Evolutionary conservation across 148 eudicot species (phyloP).

Genomic region (Chenopodium suecicum): DNA sequence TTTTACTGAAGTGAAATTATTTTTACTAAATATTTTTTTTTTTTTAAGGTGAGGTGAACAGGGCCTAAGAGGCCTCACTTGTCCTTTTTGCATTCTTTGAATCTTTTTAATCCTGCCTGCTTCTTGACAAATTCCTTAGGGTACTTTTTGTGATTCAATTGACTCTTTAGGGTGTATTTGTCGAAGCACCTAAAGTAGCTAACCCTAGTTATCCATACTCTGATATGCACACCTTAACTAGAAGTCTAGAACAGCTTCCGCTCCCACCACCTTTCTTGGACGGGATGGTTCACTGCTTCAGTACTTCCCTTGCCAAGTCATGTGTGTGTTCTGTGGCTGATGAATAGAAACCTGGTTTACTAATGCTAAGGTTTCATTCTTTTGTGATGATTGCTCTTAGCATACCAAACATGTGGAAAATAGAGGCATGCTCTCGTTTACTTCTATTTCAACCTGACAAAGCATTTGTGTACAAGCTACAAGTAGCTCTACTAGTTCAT

Average conservation of each 20-base stretch:
- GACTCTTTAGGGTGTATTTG: not conserved
- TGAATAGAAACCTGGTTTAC: not conserved
- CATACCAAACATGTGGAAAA: not conserved
- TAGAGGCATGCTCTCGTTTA: not conserved
- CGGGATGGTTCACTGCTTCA: too few relatives aligned
- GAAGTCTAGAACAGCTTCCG: not conserved
- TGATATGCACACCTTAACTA: not conserved
- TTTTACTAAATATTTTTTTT: too few relatives aligned
- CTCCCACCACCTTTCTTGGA: not conserved
- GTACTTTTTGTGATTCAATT: not conserved
- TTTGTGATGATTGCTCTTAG: not conserved
- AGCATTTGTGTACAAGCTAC: not conserved
- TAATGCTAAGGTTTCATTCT: not conserved
- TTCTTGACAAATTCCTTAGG: not conserved
- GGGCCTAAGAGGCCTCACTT: too few relatives aligned
- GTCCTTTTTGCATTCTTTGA: not conserved
- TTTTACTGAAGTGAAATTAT: too few relatives aligned
- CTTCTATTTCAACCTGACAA: not conserved
- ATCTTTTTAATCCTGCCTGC: not conserved
- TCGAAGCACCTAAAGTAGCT: not conserved
- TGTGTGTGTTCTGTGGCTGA: not conserved
- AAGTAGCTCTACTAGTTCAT: not conserved
- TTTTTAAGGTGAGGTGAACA: too few relatives aligned
- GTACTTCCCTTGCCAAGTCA: not conserved
- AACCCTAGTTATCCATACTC: not conserved